Conservation (phyloP, 2,329 filamentous ascomycete genomes). For the Ophiostoma himal-ulmi region DNA sequence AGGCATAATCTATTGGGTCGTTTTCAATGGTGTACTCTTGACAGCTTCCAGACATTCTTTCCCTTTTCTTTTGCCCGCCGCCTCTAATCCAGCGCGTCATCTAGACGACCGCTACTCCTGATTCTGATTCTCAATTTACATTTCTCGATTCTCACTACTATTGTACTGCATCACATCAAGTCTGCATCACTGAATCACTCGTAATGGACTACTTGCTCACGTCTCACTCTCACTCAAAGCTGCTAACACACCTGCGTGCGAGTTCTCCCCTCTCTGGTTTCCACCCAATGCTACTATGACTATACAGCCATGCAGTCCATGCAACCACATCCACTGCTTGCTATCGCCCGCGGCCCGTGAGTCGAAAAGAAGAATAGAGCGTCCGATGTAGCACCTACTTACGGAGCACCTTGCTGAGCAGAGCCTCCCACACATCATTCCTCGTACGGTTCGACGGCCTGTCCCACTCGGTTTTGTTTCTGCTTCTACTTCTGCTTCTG, state of each 20-base stretch:
- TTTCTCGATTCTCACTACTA: background rate
- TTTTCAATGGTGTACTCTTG: too few relatives aligned
- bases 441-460: background rate
- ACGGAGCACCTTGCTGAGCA: background rate
- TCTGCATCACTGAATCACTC: background rate
- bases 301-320: background rate
- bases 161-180: background rate
- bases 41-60: too few relatives aligned
- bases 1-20: too few relatives aligned
- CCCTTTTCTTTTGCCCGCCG: background rate
- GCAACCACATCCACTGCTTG: background rate
- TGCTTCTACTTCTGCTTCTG: background rate
- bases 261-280: background rate
- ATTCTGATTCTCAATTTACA: background rate
- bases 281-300: background rate
- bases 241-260: constrained; percentile 1
- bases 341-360: background rate
- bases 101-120: background rate
- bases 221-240: constrained; percentile 2
- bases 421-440: background rate
- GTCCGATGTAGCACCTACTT: too few relatives aligned
- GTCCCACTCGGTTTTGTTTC: background rate
- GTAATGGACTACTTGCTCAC: background rate
- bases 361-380: background rate
- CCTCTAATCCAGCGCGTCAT: background rate